Evolutionary conservation across 1,284 basidiomycete genomes (phyloP).

Genomic region (Meira nashicola): DNA sequence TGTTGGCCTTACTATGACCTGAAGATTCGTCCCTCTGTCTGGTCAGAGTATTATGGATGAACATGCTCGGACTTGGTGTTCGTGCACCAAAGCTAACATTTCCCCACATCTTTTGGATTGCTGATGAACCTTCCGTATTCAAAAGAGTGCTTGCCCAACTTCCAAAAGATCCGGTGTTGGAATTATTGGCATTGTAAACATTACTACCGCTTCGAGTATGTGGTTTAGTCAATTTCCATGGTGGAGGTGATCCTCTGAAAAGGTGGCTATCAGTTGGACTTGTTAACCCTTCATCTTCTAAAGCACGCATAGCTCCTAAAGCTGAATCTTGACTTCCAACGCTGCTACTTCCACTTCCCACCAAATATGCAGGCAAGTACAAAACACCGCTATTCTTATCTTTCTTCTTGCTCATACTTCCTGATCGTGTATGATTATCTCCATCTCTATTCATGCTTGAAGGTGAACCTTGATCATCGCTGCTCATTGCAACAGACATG

Average conservation of each 20-base stretch:
- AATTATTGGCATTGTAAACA: not conserved
- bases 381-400: slow-evolving; percentile 16
- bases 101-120: slow-evolving; percentile 6
- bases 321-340: not conserved
- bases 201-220: not conserved
- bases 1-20: no score
- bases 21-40: no score
- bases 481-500: slow-evolving; percentile 5
- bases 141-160: not conserved
- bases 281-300: slow-evolving; percentile 1
- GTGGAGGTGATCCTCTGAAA: not conserved
- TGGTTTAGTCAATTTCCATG: slow-evolving; percentile 1
- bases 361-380: slow-evolving; percentile 39
- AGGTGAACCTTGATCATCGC: slow-evolving; percentile 17
- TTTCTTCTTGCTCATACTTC: slow-evolving; percentile 18
- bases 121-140: not conserved
- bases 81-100: not conserved
- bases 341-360: slow-evolving; percentile 13
- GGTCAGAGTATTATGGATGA: not conserved
- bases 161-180: not conserved
- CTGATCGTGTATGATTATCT: slow-evolving; percentile 4
- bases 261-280: slow-evolving; percentile 3
- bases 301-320: not conserved
- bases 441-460: slow-evolving; percentile 19
- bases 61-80: slow-evolving; percentile 6